Base-by-base conservation (phyloP, 164 flowering plant genomes). In the Taxillus chinensis region DNA sequence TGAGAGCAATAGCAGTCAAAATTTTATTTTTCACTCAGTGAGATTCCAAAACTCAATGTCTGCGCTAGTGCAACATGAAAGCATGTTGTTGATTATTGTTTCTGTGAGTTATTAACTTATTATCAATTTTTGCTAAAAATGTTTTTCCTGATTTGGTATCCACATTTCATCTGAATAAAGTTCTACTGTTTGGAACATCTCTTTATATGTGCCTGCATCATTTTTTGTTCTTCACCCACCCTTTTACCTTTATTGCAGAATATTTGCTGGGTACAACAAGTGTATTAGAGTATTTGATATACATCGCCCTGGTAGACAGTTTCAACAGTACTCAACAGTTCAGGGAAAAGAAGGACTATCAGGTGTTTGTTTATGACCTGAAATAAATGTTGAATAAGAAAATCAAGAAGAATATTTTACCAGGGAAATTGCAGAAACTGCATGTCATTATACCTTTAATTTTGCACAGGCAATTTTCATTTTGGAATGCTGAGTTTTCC, bases 281-380 rank as follows among this genome's bases (percentile, higher is more conserved):
- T 74, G 74, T 65, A 38, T 93, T 14, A 79, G 99, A 75, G 74
- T 83, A 50, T 93, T 93, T 80, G 97, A 90, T 74, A 40, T 90
- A 50, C 97, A 89, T 78, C 92, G 91, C 46, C 96, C 97, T 64
- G 97, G 99, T 70, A 83, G 97, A 80, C 92, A 90, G 64, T 93
- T 84, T 76, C 62, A 70, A 55, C 91, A 85, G 63, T 65, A 75
- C 70, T 86, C 97, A 66, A 90, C 98, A 5, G 66, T 84, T 66
- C 75, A 79, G 71, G 82, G 84, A 67, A 84, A 86, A 74, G 97
- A 93, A 71, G 99, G 97, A 57, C 95, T 82, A 73, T 68, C 91
- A 79, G 97, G 98, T 92, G 70, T 7, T 11, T 53, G 13, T 57
- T 69, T 64, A 3, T n/a, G 3, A 5, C 15, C 8, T 51, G 2